Percentiles rank a stretch among this genome's conserved stretches.
Evolutionary conservation across 2,329 filamentous ascomycete species (phyloP).

Genomic region (Pseudogymnoascus sp.): DNA sequence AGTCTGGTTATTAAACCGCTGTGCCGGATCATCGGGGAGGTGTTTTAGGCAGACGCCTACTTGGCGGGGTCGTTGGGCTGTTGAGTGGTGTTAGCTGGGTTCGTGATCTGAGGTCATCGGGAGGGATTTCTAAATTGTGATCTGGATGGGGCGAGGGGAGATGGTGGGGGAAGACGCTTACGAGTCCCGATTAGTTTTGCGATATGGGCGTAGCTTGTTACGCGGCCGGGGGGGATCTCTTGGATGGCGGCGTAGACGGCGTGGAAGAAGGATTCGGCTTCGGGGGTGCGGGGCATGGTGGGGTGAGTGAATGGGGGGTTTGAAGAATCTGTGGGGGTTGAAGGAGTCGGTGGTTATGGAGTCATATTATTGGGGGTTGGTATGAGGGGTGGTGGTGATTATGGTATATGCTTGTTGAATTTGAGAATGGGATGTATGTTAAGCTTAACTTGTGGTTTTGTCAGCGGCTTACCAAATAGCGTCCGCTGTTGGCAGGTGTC

Average conservation of each 20-base stretch:
- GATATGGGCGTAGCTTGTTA: conserved; percentile 83
- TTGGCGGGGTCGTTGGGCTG: conserved; percentile 68
- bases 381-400: neutral
- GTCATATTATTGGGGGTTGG: neutral
- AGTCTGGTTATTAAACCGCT: conserved; percentile 60
- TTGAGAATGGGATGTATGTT: neutral
- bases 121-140: neutral
- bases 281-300: conserved; percentile 62
- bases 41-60: conserved; percentile 88
- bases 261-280: conserved; percentile 64
- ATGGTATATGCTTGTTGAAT: neutral
- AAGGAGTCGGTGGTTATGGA: neutral
- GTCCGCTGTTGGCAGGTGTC: neutral
- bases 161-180: conserved; percentile 34
- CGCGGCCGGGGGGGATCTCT: conserved; percentile 72
- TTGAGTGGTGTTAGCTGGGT: neutral
- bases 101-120: neutral
- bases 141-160: neutral
- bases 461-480: conserved; percentile 2
- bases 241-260: conserved; percentile 77
- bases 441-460: neutral
- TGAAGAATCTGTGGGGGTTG: neutral
- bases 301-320: neutral
- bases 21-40: conserved; percentile 48
- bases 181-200: conserved; percentile 63